Percentiles rank a stretch among this genome's conserved stretches.
These are phyloP conservation scores for Elongisporangium senticosum DNA, from an alignment of 352 stramenopile species.

Conservation along the genomic window DNA sequence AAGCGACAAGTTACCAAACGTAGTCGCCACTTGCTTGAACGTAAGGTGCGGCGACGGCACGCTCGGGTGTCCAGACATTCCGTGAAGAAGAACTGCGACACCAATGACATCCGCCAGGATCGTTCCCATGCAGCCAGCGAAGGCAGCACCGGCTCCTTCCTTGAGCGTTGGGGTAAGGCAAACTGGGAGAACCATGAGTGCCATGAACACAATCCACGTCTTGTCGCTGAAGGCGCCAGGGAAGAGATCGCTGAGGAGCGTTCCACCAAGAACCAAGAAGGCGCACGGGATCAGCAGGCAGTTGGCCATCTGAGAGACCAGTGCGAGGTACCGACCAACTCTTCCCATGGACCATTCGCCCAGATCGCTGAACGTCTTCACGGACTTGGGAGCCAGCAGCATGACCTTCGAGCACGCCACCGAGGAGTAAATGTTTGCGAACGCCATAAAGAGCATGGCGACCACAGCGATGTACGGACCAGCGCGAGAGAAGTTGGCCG, in stretches of 20 bases:
- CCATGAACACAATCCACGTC: conserved; percentile 58
- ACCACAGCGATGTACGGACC: conserved; percentile 31
- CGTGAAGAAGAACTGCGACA: conserved; percentile 21
- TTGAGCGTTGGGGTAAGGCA: conserved; percentile 53
- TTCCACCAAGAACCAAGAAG: conserved; percentile 44
- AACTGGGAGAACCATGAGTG: conserved; percentile 31
- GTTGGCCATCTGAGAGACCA: conserved; percentile 37
- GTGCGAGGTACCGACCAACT: conserved; percentile 35
- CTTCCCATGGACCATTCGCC: conserved; percentile 45
- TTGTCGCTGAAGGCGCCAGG: conserved; percentile 29
- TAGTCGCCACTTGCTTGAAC: conserved; percentile 30
- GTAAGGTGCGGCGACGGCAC: conserved; percentile 27
- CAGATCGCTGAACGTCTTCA: conserved; percentile 47
- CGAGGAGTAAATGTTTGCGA: conserved; percentile 50
- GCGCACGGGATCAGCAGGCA: conserved; percentile 35
- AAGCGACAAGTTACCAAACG: conserved; percentile 39
- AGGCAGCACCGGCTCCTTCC: conserved; percentile 35
- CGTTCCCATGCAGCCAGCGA: conserved; percentile 41
- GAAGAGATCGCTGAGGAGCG: conserved; percentile 35
- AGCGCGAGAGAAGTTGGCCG: conserved; percentile 45
- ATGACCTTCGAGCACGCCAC: conserved; percentile 44
- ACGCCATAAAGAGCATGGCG: conserved; percentile 52
- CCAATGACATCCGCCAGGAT: conserved; percentile 34
- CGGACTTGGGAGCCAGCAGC: conserved; percentile 37
- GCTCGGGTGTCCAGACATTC: conserved; percentile 25